phyloP scores from a whole-genome alignment of 495 filamentous ascomycete genomes.

The Hypoxylon lenormandii region DNA sequence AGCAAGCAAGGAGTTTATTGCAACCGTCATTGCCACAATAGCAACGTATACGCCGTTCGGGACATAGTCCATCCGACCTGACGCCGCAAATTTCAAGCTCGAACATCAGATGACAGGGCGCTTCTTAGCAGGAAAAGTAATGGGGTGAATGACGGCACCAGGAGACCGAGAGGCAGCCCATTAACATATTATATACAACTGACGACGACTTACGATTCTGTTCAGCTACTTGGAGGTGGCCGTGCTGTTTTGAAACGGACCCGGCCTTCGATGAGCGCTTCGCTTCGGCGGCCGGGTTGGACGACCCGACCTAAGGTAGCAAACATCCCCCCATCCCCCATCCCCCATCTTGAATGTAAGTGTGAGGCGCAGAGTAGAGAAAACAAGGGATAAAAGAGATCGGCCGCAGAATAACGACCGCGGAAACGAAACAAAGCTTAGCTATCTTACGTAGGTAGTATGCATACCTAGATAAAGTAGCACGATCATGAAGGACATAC shows the following conservation, averaged over 20 bases:
- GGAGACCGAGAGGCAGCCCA: conserved; percentile 36
- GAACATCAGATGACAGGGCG: conserved; percentile 8
- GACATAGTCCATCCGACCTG: conserved; percentile 9
- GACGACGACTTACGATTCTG: conserved; percentile 15
- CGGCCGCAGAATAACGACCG: conserved; percentile 35
- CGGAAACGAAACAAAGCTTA: conserved; percentile 42
- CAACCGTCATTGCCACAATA: conserved; percentile 28
- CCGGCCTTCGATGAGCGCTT: conserved; percentile 36
- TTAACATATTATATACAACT: conserved; percentile 30
- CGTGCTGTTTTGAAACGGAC: conserved; percentile 40
- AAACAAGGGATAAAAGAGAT: background rate
- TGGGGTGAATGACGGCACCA: conserved; percentile 1
- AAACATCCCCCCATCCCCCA: background rate
- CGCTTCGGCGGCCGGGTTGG: conserved; percentile 31
- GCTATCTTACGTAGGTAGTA: conserved; percentile 12
- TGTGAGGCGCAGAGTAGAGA: conserved; percentile 8
- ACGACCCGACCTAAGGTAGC: conserved; percentile 14
- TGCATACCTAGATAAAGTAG: background rate
- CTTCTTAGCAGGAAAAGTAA: background rate
- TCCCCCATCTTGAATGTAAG: conserved; percentile 10
- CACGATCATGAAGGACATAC: background rate
- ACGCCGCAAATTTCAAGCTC: conserved; percentile 8
- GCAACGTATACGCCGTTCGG: conserved; percentile 10
- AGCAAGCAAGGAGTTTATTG: conserved; percentile 16
- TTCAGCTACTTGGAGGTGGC: conserved; percentile 35